Evolutionary conservation across 2,329 filamentous ascomycete species (phyloP).

Genomic region (Beauveria pseudobassiana): DNA sequence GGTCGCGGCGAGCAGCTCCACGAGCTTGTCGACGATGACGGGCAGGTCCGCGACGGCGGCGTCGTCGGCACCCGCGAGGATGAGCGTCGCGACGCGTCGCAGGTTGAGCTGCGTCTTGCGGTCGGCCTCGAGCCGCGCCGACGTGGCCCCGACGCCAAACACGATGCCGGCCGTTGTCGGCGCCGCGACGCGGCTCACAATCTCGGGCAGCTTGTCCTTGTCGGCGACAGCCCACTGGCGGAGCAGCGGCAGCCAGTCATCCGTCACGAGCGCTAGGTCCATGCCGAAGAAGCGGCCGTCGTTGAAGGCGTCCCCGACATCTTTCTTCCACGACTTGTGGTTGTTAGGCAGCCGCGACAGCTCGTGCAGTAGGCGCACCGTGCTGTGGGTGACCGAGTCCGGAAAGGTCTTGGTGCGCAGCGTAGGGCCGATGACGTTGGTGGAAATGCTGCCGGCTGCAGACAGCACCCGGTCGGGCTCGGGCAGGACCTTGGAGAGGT

Average conservation of each 20-base stretch:
- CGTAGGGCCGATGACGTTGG: constrained; percentile 72
- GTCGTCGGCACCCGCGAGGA: constrained; percentile 71
- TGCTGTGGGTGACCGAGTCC: constrained; percentile 66
- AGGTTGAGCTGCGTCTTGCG: constrained; percentile 86
- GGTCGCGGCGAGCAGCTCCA: constrained; percentile 78
- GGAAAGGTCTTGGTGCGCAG: constrained; percentile 83
- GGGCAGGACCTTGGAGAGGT: constrained; percentile 73
- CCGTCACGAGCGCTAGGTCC: constrained; percentile 54
- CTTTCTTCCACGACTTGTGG: constrained; percentile 88
- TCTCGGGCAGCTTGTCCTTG: constrained; percentile 79
- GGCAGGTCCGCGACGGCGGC: constrained; percentile 71
- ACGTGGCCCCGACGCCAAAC: constrained; percentile 94
- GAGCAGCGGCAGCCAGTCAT: constrained; percentile 75
- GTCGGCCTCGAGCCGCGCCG: constrained; percentile 89
- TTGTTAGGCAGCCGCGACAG: constrained; percentile 70
- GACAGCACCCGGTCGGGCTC: constrained; percentile 77
- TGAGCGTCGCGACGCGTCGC: constrained; percentile 69
- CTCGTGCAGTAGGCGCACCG: constrained; percentile 67
- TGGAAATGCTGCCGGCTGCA: constrained; percentile 73
- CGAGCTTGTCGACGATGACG: constrained; percentile 70
- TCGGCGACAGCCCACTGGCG: constrained; percentile 79
- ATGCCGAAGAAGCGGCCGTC: constrained; percentile 80
- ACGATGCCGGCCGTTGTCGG: constrained; percentile 93
- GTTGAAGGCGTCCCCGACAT: constrained; percentile 86
- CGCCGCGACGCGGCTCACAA: constrained; percentile 69